A percentile compares a stretch with the other conserved stretches of the same genome.
phyloP scores from a whole-genome alignment of 208 protist genomes.

The Porcisia deanei region DNA sequence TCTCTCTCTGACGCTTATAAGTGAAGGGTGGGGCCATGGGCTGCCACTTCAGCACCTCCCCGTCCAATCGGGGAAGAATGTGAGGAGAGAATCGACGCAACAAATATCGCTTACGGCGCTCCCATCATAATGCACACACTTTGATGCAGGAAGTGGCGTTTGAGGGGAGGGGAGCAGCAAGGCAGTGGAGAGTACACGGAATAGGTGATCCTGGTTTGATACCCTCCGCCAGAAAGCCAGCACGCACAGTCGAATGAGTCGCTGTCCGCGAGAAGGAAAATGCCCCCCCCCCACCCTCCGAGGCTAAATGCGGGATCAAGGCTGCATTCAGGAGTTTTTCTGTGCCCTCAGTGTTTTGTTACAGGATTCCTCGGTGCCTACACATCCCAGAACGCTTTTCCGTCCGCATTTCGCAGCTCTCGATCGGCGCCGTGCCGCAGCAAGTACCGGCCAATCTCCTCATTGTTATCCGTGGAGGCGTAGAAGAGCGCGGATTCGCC shows the following conservation, averaged over 20 bases:
- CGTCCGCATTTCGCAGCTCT: constrained; percentile 85
- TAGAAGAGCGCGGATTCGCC: constrained; percentile 92
- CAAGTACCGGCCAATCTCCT: constrained; percentile 84
- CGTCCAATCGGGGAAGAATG: neutral
- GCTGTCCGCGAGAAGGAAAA: neutral
- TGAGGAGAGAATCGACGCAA: neutral
- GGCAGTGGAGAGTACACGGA: neutral
- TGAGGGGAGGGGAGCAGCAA: neutral
- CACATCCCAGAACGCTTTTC: constrained; percentile 90
- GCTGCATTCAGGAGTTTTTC: neutral
- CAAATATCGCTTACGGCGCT: neutral
- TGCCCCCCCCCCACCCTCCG: neutral
- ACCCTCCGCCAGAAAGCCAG: neutral
- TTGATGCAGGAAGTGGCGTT: neutral
- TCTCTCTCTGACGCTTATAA: neutral
- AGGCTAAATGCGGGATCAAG: neutral
- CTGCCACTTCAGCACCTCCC: neutral
- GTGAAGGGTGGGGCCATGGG: neutral
- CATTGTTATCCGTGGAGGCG: constrained; percentile 91
- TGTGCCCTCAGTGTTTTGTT: neutral
- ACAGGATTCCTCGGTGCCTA: constrained; percentile 20
- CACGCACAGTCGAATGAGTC: neutral
- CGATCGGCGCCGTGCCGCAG: constrained; percentile 81
- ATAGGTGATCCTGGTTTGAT: neutral
- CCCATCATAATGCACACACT: neutral